Base-by-base conservation (phyloP, 257 asterid genomes). In the Prunella vulgaris region DNA sequence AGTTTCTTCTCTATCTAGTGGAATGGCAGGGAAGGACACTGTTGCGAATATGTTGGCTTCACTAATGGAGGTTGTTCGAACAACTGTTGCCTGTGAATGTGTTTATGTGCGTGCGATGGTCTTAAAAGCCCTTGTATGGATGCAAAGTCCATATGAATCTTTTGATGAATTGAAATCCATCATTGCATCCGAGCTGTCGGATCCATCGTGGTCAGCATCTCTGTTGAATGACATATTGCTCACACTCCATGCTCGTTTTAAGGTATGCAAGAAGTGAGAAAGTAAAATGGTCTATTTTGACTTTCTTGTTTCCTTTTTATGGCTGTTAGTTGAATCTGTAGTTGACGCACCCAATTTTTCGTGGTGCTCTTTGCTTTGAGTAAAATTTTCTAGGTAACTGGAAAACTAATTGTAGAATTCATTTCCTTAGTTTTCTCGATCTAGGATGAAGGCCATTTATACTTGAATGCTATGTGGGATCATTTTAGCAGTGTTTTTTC, bases 71-170 rank as follows among this genome's bases (percentile, higher is more conserved):
- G 91, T 84, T 52, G 97, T 90, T 79, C 82, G 97, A 63, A 90
- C 95, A 72, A 86, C 97, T 74, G 88, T 87, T 48, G 97, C 97
- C 17, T 87, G 95, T 80, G 95, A 90, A 83, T 90, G 97, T 77
- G 97, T 86, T 60, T 90, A 87, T 81, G 93, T 87, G 73, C 95
- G 97, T 73, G 93, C 91, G 60, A 87, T 90, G 95, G 91, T 88
- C 71, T 87, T 90, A 63, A 90, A 90, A 80, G 90, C 97, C 18
- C 81, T 90, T 68, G 83, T 90, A 82, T 90, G 97, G 97, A 87
- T 90, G 91, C 97, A 90, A 86, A 90, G 95, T 78, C 95, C 97
- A 28, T 77, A 84, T 58, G 97, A 90, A 65, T 81, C 89, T 57
- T 90, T 90, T 78, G 97, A 86, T 79, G 97, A 90, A 79, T 83